Evolutionary conservation across 495 filamentous ascomycete genomes (phyloP), one percentile per base, ranked within the genome.

Genomic region (Penicillium waksmanii): DNA sequence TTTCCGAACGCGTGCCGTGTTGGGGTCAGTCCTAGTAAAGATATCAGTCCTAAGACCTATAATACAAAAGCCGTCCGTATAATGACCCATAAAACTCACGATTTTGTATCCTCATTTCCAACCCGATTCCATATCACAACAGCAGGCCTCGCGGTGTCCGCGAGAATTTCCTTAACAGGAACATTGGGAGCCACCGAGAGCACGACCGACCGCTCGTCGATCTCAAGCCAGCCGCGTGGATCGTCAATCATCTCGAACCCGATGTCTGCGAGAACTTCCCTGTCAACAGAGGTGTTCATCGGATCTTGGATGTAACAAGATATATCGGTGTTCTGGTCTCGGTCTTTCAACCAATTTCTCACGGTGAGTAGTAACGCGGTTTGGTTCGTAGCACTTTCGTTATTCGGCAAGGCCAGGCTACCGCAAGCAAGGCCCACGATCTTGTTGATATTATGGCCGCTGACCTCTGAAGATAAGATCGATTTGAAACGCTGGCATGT

Each of bases 111-210:
- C 27, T 31, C 27, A 7, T 31, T 5, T 1, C 1, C 9, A 1
- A 73, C 66, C 10, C 58, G 67, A 58, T 74, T 66, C 68, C 74
- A 77, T 10, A 77, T 59, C 67, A 74, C 68, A 10, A 63, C 67
- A 0, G 65, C 71, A 0, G 74, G 74, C 58, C 67, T 67, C 7
- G 63, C 58, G 13, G 64, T 55, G 60, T 77, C 73, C 35, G 68
- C 70, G 5, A 77, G 56, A 7, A 77, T 66, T 54, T 77, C 72
- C 48, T 68, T 68, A 0, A 77, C 70, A 1, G 72, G 70, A 1
- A 77, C 59, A 55, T 77, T 70, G 2, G 70, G 73, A 31, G 64
- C 64, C 0, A 72, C 61, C 3, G 68, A 67, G 36, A 77, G 58
- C 2, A 73, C 68, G 40, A 73, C 55, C 12, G 73, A 73, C 0